Percentiles rank a stretch among this genome's conserved stretches.
phyloP scores from a whole-genome alignment of 1,284 basidiomycete species.

The Fomitopsis pinicola region DNA sequence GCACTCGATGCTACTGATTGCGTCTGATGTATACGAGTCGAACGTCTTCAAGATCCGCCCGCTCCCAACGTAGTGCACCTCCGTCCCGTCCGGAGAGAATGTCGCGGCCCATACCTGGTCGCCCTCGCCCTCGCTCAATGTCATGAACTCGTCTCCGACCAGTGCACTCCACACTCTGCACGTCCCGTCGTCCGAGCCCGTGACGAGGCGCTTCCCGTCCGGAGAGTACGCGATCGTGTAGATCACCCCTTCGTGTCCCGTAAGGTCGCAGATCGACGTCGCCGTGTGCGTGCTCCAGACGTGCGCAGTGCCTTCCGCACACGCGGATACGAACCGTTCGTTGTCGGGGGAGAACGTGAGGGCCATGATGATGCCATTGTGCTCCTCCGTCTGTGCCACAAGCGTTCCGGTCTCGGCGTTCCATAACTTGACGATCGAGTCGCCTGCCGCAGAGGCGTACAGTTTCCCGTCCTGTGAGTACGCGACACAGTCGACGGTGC shows the following conservation, averaged over 20 bases:
- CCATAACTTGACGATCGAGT: conserved; percentile 14
- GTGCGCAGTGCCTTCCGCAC: conserved; percentile 14
- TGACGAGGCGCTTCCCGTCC: conserved; percentile 11
- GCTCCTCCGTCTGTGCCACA: neutral
- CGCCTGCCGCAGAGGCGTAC: conserved; percentile 17
- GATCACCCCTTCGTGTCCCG: conserved; percentile 11
- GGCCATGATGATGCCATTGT: conserved; percentile 3
- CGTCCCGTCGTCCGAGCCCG: conserved; percentile 12
- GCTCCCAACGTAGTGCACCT: conserved; percentile 5
- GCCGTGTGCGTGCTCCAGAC: conserved; percentile 19
- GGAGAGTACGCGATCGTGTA: conserved; percentile 13
- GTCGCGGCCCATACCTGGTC: conserved; percentile 9
- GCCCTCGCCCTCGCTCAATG: conserved; percentile 10
- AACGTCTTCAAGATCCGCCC: conserved; percentile 7
- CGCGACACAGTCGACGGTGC: conserved; percentile 12
- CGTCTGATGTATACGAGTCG: conserved; percentile 4
- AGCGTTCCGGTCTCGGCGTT: conserved; percentile 8
- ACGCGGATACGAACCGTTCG: conserved; percentile 14
- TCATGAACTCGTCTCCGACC: conserved; percentile 12
- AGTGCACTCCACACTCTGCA: conserved; percentile 10
- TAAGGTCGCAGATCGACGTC: neutral
- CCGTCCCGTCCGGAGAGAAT: conserved; percentile 13
- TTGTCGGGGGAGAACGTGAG: conserved; percentile 18
- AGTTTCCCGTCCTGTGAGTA: conserved; percentile 16
- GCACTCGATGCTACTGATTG: neutral